Base-by-base conservation (phyloP, 2,329 filamentous ascomycete genomes). In the Fusarium neocosmosporiellum region DNA sequence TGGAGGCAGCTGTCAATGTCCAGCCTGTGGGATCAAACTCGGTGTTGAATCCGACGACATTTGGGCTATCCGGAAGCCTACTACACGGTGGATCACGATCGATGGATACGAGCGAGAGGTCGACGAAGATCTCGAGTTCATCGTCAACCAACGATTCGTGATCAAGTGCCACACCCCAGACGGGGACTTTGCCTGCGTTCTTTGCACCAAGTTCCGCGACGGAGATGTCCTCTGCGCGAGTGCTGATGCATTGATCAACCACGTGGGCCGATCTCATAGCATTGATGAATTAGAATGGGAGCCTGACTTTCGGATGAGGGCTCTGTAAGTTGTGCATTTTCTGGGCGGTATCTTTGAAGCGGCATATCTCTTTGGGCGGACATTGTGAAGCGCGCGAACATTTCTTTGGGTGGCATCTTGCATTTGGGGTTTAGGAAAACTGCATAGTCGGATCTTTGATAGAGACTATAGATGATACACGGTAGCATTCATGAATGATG, bases 141-240 rank as follows among this genome's bases (percentile, higher is more conserved):
- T 74, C 11, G 59, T 75, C 43, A 70, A 65, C 11, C 75, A 72
- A 7, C 74, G 75, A 34, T 77, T 77, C 36, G 65, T 77, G 1
- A 39, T 77, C 11, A 77, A 77, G 14, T 75, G 75, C 2, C 75
- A 77, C 18, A 76, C 72, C 0, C 66, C 75, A 6, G 73, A 77
- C 7, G 75, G 75, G 16, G 65, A 75, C 16, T 77, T 70, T 20
- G 75, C 75, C 2, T 77, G 75, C 9, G 59, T 77, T 0, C 67
- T 77, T 14, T 77, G 75, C 39, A 74, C 37, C 7, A 69, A 63
- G 34, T 74, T 67, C 39, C 73, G 75, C 11, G 70, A 76, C 3
- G 65, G 63, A 1, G 75, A 77, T 27, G 63, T 73, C 3, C 24
- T 77, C 2, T 77, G 73, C n/a, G 57, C 58, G 0, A 72, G 61